Conservation (phyloP, 352 stramenopile species). For the Thraustotheca clavata region DNA sequence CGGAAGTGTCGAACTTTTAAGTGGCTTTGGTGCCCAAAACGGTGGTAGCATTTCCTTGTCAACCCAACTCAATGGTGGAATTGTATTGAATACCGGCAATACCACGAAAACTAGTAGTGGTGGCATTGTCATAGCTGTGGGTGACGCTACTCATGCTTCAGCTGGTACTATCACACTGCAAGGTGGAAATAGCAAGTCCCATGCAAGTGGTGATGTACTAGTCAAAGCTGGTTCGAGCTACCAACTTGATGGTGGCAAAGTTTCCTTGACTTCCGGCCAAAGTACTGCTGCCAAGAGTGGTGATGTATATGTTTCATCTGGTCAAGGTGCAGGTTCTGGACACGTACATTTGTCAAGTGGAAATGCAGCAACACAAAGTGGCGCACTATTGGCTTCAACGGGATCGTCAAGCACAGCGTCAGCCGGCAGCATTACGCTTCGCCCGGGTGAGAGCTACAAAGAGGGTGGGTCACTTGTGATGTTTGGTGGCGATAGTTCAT, state of each 20-base stretch:
- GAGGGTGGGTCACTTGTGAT: background rate
- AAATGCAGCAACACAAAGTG: background rate
- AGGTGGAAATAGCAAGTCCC: background rate
- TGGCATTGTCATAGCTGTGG: background rate
- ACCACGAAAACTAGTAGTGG: background rate
- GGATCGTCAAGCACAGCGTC: background rate
- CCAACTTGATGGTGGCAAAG: slow-evolving; percentile 20
- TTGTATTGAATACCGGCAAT: background rate
- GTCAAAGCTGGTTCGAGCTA: slow-evolving; percentile 14
- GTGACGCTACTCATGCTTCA: background rate
- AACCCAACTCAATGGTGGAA: background rate
- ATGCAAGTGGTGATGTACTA: slow-evolving; percentile 1
- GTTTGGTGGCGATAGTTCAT: background rate
- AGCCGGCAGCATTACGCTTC: background rate
- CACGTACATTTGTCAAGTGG: background rate
- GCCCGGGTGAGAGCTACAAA: background rate
- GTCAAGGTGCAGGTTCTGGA: background rate
- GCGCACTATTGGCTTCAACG: background rate
- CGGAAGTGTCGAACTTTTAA: background rate
- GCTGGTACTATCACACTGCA: background rate
- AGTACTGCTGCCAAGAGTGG: slow-evolving; percentile 15
- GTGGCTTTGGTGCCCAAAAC: background rate
- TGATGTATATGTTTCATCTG: slow-evolving; percentile 16
- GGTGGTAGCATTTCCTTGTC: background rate
- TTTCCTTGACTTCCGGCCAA: background rate